Conservation (phyloP, 129 eudicot species). For the Artemisia argyi region DNA sequence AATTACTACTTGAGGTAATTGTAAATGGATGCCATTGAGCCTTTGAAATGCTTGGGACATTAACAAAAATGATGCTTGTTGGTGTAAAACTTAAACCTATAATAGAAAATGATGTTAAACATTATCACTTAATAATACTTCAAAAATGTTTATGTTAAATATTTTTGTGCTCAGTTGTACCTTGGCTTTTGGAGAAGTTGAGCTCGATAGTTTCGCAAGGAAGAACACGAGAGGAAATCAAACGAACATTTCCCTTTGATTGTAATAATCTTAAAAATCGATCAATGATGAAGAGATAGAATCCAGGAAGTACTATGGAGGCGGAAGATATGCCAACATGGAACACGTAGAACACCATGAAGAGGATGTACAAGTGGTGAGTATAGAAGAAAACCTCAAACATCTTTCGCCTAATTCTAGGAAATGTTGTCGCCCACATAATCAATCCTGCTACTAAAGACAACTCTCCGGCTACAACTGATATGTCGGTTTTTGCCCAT, state of each 20-base stretch:
- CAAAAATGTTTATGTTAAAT: no score
- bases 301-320: constrained; percentile 71
- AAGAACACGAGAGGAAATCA: constrained; percentile 61
- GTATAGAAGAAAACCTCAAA: constrained; percentile 80
- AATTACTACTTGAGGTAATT: constrained; percentile 59
- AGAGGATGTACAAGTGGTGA: constrained; percentile 62
- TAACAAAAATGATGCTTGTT: constrained; percentile 73
- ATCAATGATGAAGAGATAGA: constrained; percentile 71
- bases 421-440: constrained; percentile 64
- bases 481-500: constrained; percentile 54
- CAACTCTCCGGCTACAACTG: constrained; percentile 70
- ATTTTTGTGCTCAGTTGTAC: constrained; percentile 20
- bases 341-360: constrained; percentile 54
- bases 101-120: background rate
- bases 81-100: constrained; percentile 67
- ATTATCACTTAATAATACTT: no score
- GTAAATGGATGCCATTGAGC: constrained; percentile 97
- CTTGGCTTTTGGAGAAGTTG: constrained; percentile 63
- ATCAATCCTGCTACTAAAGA: constrained; percentile 53
- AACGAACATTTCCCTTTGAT: constrained; percentile 49
- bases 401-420: constrained; percentile 55
- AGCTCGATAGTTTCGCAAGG: constrained; percentile 69
- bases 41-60: constrained; percentile 83
- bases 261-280: constrained; percentile 69
- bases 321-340: constrained; percentile 70